phyloP scores from a whole-genome alignment of 1,139 yeast species.

The Suzukiozyma palmioleophila region DNA sequence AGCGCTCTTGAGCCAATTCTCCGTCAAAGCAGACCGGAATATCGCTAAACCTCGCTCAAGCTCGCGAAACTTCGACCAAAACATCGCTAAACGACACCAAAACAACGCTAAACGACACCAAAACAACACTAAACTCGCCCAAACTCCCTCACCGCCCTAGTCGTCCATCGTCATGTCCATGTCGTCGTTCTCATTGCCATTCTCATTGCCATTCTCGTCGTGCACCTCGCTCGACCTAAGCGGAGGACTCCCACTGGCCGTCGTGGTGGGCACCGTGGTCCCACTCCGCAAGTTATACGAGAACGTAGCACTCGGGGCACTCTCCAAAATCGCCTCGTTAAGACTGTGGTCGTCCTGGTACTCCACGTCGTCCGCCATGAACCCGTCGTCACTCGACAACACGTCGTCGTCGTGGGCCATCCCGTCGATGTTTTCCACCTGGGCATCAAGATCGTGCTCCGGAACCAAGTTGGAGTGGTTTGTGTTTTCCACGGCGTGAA shows the following conservation, averaged over 20 bases:
- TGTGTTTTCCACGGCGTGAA: slow-evolving; percentile 1
- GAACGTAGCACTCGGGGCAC: slow-evolving; percentile 13
- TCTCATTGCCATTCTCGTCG: slow-evolving; percentile 9
- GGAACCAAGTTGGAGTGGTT: slow-evolving; percentile 1
- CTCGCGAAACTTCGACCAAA: no score
- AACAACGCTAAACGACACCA: no score
- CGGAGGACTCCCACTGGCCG: slow-evolving; percentile 9
- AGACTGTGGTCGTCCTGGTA: slow-evolving; percentile 52
- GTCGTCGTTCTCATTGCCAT: slow-evolving; percentile 6
- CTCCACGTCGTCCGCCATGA: slow-evolving; percentile 58
- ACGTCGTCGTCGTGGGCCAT: slow-evolving; percentile 16
- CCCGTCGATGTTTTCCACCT: slow-evolving; percentile 2
- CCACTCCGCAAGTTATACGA: slow-evolving; percentile 12
- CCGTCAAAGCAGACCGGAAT: no score
- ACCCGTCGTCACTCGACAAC: slow-evolving; percentile 32
- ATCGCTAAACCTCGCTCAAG: no score
- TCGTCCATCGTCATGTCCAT: slow-evolving; percentile 4
- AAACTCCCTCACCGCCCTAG: no score
- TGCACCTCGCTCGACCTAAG: neutral
- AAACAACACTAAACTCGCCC: no score
- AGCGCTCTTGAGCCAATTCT: no score
- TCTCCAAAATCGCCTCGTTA: slow-evolving; percentile 12
- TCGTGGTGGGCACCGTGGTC: slow-evolving; percentile 20
- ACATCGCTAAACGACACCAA: no score
- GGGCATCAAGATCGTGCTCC: slow-evolving; percentile 11